Base-by-base conservation (phyloP, 139 green algal genomes). In the Trebouxia sp. region DNA sequence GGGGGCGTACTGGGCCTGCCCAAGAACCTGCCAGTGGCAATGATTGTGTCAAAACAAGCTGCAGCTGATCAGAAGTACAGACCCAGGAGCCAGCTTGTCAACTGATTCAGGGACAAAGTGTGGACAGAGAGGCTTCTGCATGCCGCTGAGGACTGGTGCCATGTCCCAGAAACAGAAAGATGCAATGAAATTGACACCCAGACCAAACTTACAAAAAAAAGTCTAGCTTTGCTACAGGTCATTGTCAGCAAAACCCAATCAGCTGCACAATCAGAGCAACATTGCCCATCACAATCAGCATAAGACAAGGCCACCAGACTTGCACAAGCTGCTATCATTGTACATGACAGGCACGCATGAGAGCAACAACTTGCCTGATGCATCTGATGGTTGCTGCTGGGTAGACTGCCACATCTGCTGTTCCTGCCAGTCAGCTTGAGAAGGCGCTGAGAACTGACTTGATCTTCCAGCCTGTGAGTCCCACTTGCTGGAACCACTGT, bases 1-100 rank as follows among this genome's bases (percentile, higher is more conserved):
- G 62, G 62, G 62, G 62, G 62, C 62, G 62, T 35, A 72, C 32
- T 72, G 62, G 62, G 32, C 62, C 62, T 45, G 62, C 62, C 62
- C 62, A 72, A 30, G 62, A 11, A 30, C 28, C 62, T 72, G 62
- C 32, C 62, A 72, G 41, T 41, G 58, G 6, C 11, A 72, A 30
- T 3, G 37, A 22, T 35, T 6, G 6, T 28, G 32, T 6, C 10
- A 28, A 28, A 1, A 65, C 53, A 62, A n/a, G n/a, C n/a, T n/a
- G n/a, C n/a, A n/a, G n/a, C n/a, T n/a, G n/a, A n/a, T n/a, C n/a
- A n/a, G n/a, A n/a, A n/a, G n/a, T n/a, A n/a, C n/a, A n/a, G n/a
- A n/a, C n/a, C n/a, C n/a, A n/a, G n/a, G n/a, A n/a, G n/a, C n/a
- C n/a, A n/a, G n/a, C n/a, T n/a, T n/a, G n/a, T n/a, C n/a, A n/a